phyloP scores from a whole-genome alignment of 345 rosid species.

The Litchi chinensis region DNA sequence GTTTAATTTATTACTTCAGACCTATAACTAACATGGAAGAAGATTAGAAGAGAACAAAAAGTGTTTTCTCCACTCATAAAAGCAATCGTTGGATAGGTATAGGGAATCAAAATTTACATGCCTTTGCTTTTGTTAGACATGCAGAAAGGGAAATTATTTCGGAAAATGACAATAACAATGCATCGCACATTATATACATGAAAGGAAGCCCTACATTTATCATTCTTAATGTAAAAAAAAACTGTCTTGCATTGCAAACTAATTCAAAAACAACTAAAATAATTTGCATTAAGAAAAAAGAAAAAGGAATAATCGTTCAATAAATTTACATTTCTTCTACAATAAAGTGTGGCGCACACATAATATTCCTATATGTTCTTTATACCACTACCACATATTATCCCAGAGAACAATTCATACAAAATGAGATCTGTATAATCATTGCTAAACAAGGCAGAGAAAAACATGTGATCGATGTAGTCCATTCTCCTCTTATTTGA shows the following conservation, averaged over 20 bases:
- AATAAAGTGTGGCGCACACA: neutral
- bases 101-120: constrained; percentile 17
- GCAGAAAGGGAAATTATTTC: constrained; percentile 10
- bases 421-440: constrained; percentile 6
- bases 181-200: constrained; percentile 10
- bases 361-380: neutral
- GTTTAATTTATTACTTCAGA: neutral
- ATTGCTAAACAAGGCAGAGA: neutral
- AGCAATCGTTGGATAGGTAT: constrained; percentile 12
- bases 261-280: neutral
- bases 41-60: constrained; percentile 4
- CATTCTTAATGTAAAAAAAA: neutral
- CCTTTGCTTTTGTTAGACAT: constrained; percentile 24
- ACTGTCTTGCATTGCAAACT: neutral
- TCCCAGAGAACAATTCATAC: neutral
- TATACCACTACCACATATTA: neutral
- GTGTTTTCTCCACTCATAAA: constrained; percentile 23
- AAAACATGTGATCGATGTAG: neutral
- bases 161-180: constrained; percentile 15
- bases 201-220: constrained; percentile 16
- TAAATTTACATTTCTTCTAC: constrained; percentile 1
- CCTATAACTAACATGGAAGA: neutral
- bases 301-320: neutral
- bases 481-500: neutral
- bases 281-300: neutral